These are phyloP conservation scores for Xanthoparmelia taractica DNA, from an alignment of 495 filamentous ascomycete species.

Conservation along the genomic window DNA sequence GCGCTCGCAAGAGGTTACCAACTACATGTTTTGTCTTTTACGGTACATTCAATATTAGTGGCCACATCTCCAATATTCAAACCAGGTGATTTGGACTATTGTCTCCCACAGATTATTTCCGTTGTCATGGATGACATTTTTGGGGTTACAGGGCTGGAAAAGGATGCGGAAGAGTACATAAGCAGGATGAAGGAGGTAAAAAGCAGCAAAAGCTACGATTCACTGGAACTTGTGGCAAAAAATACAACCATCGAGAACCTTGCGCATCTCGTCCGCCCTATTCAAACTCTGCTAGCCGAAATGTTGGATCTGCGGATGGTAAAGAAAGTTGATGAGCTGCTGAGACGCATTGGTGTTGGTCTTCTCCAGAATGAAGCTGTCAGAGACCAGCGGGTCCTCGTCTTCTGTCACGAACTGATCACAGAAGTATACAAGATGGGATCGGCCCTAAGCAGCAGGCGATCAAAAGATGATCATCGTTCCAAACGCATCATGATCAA, in stretches of 20 bases:
- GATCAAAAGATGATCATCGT: slow-evolving; percentile 46
- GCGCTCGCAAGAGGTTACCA: slow-evolving; percentile 81
- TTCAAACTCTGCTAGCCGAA: slow-evolving; percentile 70
- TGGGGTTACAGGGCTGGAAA: slow-evolving; percentile 89
- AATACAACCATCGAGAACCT: slow-evolving; percentile 66
- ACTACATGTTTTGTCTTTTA: slow-evolving; percentile 90
- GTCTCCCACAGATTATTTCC: slow-evolving; percentile 63
- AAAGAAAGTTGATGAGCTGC: slow-evolving; percentile 82
- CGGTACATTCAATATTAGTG: slow-evolving; percentile 85
- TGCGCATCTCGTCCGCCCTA: slow-evolving; percentile 63
- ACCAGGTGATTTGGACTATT: slow-evolving; percentile 85
- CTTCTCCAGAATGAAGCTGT: slow-evolving; percentile 70
- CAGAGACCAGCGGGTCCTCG: slow-evolving; percentile 64
- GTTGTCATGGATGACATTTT: slow-evolving; percentile 98
- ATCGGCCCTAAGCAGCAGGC: slow-evolving; percentile 33
- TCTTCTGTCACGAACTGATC: slow-evolving; percentile 92
- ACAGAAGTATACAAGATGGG: slow-evolving; percentile 67
- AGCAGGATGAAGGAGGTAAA: slow-evolving; percentile 97
- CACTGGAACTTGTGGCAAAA: slow-evolving; percentile 86
- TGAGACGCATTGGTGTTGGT: slow-evolving; percentile 74
- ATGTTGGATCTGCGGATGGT: slow-evolving; percentile 71
- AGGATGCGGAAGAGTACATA: slow-evolving; percentile 91
- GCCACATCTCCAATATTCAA: slow-evolving; percentile 61
- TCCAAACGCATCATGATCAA: slow-evolving; percentile 70
- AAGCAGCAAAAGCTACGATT: slow-evolving; percentile 93